Base-by-base conservation (phyloP, 2,329 filamentous ascomycete species). In the Neofusicoccum laricinum region DNA sequence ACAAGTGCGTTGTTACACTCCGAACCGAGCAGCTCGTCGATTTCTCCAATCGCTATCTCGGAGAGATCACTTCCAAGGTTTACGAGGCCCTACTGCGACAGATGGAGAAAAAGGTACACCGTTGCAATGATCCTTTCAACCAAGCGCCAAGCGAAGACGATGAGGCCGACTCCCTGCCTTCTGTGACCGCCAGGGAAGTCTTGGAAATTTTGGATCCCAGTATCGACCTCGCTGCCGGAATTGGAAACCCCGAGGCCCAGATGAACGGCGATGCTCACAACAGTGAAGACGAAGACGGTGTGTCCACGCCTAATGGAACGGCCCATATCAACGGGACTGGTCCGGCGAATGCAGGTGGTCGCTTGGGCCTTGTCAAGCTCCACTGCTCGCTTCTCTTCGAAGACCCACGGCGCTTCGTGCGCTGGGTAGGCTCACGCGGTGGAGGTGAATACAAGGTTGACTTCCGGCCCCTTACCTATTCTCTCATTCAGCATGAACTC, bases 401-500 rank as follows among this genome's bases (percentile, higher is more conserved):
- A 70, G 89, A 91, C 77, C 84, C 86, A 66, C 82, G 86, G 76
- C 79, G 83, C 0, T 93, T 95, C 69, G 81, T 92, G 59, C 85
- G 86, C 19, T 88, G 90, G 72, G 87, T 87, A 68, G 88, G 89
- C 25, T 82, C 79, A 46, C 79, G 82, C 40, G 87, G 86, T 36
- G 84, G 85, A 25, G 88, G 89, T 36, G 88, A 91, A 71, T 99
- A 93, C 91, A 89, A 88, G 0, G 86, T 98, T 4, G 89, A 97
- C 71, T 96, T 95, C 73, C 83, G 86, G n/a, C 82, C 85, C 8
- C 82, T 98, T 3, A 83, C 92, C 59, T 83, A 86, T 48, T 84
- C 85, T 58, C 80, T 98, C 38, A 88, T 90, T 49, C 89, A 93
- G 71, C 80, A 85, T 5, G 92, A 97, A 74, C 81, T 98, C 34